These are phyloP conservation scores for Diatrype stigma DNA, from an alignment of 2,329 filamentous ascomycete species.

Conservation along the genomic window DNA sequence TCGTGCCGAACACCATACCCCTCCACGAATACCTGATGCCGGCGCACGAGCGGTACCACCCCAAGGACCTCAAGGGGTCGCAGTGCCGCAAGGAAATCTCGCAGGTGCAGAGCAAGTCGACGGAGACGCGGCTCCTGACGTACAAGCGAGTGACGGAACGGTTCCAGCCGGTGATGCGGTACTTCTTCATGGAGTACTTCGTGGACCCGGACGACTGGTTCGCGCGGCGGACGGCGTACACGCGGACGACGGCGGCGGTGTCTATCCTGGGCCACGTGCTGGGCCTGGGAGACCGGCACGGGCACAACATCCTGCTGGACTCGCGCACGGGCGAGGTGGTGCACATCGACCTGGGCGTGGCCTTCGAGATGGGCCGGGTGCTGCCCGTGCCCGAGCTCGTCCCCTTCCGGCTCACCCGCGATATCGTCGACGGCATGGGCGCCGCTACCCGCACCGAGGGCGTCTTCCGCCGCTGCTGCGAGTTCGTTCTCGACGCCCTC, in stretches of 20 bases:
- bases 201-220: constrained; percentile 97
- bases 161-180: constrained; percentile 90
- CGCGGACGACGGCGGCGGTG: constrained; percentile 86
- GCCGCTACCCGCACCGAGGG: constrained; percentile 93
- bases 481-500: constrained; percentile 92
- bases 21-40: constrained; percentile 90
- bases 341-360: constrained; percentile 94
- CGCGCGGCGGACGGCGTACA: constrained; percentile 81
- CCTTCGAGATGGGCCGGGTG: constrained; percentile 95
- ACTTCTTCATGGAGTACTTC: constrained; percentile 96
- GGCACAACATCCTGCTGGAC: constrained; percentile 94
- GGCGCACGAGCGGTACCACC: constrained; percentile 82
- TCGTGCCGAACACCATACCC: constrained; percentile 88
- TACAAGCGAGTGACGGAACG: constrained; percentile 75
- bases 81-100: constrained; percentile 77
- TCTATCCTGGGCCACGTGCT: constrained; percentile 93
- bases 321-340: constrained; percentile 87
- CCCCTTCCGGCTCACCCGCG: constrained; percentile 88
- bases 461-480: constrained; percentile 95
- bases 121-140: constrained; percentile 66
- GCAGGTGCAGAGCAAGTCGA: constrained; percentile 64
- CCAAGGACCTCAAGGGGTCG: constrained; percentile 72
- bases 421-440: constrained; percentile 96
- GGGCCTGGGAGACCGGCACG: constrained; percentile 89
- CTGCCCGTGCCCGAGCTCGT: constrained; percentile 93